Base-by-base conservation (phyloP, 2,329 filamentous ascomycete species). In the Chrysoporthe cubensis region DNA sequence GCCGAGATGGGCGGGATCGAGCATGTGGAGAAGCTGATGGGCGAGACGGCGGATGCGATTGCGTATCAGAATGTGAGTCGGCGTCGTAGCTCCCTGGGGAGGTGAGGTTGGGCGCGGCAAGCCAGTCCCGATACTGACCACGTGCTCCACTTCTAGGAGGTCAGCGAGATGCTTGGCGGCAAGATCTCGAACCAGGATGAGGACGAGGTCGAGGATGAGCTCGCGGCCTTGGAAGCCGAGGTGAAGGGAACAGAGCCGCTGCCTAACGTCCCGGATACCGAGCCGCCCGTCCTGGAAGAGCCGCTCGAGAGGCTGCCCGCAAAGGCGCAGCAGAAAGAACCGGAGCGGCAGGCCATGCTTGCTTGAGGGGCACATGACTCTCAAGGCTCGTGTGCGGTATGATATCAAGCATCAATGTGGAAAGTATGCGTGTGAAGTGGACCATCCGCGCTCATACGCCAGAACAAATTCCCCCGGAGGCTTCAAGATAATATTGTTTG, bases 171-270 rank as follows among this genome's bases (percentile, higher is more conserved):
- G 87, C 87, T 99, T 2, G 92, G 90, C 44, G 92, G 92, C 14
- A 89, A 90, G 73, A 94, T 99, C 82, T 93, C 94, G 16, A 96
- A 94, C 75, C 91, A 96, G 75, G 96, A 99, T 79, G 96, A 99
- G 79, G 95, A 98, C 76, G 96, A 97, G 75, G 96, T 99, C 44
- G 96, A 99, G 77, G 94, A 97, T 75, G 96, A 99, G 81, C 83
- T 99, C 64, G 93, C 92, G 66, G 90, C 90, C 1, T 84, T 99
- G 71, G 91, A 94, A 78, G 84, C 83, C 52, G 89, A 94, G 73
- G 65, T 81, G 37, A 77, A 78, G 5, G 67, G 68, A 52, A 16
- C 44, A 57, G 64, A 48, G 46, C 60, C 58, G 16, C 64, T 76
- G 58, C 76, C 76, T 32, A 74, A 67, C 60, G 75, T 74, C 7